These are phyloP conservation scores for Malus hybrid DNA, from an alignment of 331 rosid species.

Conservation along the genomic window DNA sequence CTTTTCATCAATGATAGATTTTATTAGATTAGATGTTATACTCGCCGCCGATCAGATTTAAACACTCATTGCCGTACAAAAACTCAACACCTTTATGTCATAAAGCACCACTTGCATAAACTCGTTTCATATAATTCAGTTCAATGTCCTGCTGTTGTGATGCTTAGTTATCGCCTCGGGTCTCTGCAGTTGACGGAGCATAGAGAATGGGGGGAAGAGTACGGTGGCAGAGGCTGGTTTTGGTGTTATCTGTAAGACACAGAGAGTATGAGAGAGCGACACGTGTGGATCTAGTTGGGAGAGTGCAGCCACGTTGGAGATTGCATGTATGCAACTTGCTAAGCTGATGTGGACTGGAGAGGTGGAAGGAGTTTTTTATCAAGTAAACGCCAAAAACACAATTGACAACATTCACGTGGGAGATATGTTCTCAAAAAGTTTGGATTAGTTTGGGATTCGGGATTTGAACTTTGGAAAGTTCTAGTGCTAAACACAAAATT, in stretches of 20 bases:
- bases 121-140: too few relatives aligned
- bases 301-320: not conserved
- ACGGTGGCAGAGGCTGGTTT: not conserved
- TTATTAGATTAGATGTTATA: accelerated
- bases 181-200: not conserved
- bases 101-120: too few relatives aligned
- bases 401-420: too few relatives aligned
- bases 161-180: conserved; percentile 4
- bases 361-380: too few relatives aligned
- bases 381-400: too few relatives aligned
- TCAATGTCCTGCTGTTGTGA: not conserved
- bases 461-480: too few relatives aligned
- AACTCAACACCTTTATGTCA: too few relatives aligned
- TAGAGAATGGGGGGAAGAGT: not conserved
- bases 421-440: too few relatives aligned
- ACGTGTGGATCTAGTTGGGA: not conserved
- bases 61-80: accelerated
- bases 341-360: not conserved
- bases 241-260: not conserved
- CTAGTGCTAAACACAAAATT: too few relatives aligned
- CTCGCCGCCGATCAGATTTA: accelerated
- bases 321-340: not conserved
- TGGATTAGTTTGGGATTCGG: too few relatives aligned
- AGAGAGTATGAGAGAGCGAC: not conserved
- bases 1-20: too few relatives aligned